Conservation (phyloP, 2,329 filamentous ascomycete species). For the Biscogniauxia sp. region DNA sequence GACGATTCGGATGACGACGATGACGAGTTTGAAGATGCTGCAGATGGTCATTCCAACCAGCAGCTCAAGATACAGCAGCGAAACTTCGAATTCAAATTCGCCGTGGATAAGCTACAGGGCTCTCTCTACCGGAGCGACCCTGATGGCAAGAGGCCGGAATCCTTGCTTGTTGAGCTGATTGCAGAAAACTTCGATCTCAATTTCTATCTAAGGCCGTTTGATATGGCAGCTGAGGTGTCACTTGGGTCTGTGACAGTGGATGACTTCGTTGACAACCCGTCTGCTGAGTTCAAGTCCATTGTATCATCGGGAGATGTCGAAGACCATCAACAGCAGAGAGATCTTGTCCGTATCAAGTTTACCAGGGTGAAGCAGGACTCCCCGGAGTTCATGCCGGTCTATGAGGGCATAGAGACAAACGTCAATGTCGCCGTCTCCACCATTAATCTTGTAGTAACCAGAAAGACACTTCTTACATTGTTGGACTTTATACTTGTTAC, state of each 20-base stretch:
- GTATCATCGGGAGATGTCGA: constrained; percentile 77
- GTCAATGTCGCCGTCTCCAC: constrained; percentile 89
- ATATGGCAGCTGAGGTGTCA: constrained; percentile 90
- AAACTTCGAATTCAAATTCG: constrained; percentile 95
- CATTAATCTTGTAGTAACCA: constrained; percentile 92
- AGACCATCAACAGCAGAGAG: constrained; percentile 73
- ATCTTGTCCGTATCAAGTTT: constrained; percentile 86
- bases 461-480: constrained; percentile 86
- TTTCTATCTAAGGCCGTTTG: constrained; percentile 83
- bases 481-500: constrained; percentile 93
- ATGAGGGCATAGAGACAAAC: constrained; percentile 91
- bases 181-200: constrained; percentile 85
- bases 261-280: constrained; percentile 87
- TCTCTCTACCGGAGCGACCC: constrained; percentile 87
- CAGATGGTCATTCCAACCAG: constrained; percentile 53
- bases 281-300: constrained; percentile 93
- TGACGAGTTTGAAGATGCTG: constrained; percentile 65
- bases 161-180: constrained; percentile 84
- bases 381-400: constrained; percentile 88
- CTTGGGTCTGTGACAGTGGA: constrained; percentile 85
- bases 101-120: constrained; percentile 88
- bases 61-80: constrained; percentile 77
- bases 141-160: constrained; percentile 71
- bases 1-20: constrained; percentile 67
- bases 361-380: constrained; percentile 85